Evolutionary conservation across 345 rosid genomes (phyloP), one percentile per base, ranked within the genome.

Genomic region (Microcos paniculata): DNA sequence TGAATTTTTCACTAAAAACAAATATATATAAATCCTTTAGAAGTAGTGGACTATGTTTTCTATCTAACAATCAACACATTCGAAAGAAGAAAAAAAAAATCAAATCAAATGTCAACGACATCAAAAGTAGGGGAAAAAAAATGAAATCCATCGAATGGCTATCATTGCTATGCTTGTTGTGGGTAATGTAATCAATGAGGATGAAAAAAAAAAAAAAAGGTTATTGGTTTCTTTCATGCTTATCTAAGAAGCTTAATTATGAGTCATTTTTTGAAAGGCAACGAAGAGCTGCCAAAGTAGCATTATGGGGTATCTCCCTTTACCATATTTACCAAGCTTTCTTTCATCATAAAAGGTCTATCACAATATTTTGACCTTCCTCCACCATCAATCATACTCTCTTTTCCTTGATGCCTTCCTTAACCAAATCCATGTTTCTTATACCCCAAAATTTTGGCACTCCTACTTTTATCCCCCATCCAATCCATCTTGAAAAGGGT

Each of bases 161-260:
- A 65, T 57, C 48, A 76, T 72, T 61, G 76, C 14, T 43, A 16
- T 76, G 61, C 46, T 58, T 68, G 21, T 64, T 38, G 71, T 77
- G 80, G 76, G 53, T 45, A 53, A 72, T 38, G 52, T 64, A 70
- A 82, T 79, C 76, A 56, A 69, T 73, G 38, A 24, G 26, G 21
- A 18, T 45, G 6, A 43, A 19, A 24, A 49, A 3, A 56, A 19
- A 76, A 64, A 42, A 2, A 52, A 2, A 19, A 48, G 13, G 9
- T 58, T 30, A 19, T 23, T 12, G 68, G 45, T 55, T 35, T 51
- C 30, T 31, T 74, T 73, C 65, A 74, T 59, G 79, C 79, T 80
- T 77, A 31, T 61, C 65, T 23, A 38, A 28, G 19, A 83, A 83
- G 79, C 23, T 66, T 64, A 63, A 74, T 83, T 43, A 71, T 69